These are phyloP conservation scores for Sporothrix luriei DNA, from an alignment of 2,329 filamentous ascomycete species.

Conservation along the genomic window DNA sequence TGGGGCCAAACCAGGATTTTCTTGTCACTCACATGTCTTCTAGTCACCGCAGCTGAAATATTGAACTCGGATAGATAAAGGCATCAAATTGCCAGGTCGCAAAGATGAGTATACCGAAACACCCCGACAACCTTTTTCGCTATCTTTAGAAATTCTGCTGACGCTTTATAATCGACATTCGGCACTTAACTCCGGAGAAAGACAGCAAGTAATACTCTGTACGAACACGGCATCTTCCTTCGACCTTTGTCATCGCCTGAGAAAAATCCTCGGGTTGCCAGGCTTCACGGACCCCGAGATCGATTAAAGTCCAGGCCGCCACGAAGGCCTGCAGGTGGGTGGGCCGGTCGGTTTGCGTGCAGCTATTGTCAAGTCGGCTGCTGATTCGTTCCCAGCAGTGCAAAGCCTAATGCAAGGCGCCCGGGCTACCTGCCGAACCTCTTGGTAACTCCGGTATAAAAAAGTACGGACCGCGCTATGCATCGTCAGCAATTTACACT, in stretches of 20 bases:
- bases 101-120: too few species aligned
- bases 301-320: constrained; percentile 15
- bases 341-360: constrained; percentile 17
- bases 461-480: neutral
- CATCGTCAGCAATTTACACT: neutral
- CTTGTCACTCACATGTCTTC: neutral
- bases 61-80: too few species aligned
- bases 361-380: neutral
- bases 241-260: neutral
- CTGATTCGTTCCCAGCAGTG: constrained; percentile 22
- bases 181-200: too few species aligned
- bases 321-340: constrained; percentile 4
- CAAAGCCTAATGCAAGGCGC: constrained; percentile 24
- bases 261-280: neutral
- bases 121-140: too few species aligned
- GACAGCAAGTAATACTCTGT: too few species aligned
- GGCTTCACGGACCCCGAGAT: neutral
- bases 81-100: too few species aligned
- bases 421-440: constrained; percentile 10
- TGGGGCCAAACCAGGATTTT: neutral
- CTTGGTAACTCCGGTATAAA: neutral
- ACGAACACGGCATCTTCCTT: too few species aligned
- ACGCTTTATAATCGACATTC: too few species aligned
- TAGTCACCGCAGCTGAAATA: neutral
- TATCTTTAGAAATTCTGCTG: too few species aligned